phyloP scores from a whole-genome alignment of 345 rosid species.

The Cardiospermum halicacabum region DNA sequence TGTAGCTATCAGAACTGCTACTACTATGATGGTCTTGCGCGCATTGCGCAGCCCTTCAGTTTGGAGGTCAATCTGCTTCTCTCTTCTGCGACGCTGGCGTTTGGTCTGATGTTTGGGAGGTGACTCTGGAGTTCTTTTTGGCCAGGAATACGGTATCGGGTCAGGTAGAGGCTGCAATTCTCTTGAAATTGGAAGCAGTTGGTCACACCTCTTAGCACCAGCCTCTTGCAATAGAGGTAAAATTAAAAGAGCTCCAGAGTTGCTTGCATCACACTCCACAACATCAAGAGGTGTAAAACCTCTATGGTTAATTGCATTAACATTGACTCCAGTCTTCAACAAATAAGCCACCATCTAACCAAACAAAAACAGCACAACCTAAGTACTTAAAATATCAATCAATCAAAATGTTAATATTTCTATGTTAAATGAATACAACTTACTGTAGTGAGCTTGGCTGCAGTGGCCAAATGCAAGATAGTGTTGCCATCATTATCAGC shows the following conservation, averaged over 20 bases:
- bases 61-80: conserved; percentile 37
- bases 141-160: background rate
- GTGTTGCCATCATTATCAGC: conserved; percentile 48
- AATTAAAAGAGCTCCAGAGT: conserved; percentile 33
- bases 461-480: conserved; percentile 48
- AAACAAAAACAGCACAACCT: background rate
- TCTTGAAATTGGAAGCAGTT: conserved; percentile 31
- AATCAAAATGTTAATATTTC: background rate
- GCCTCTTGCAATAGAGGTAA: conserved; percentile 36
- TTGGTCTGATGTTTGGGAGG: conserved; percentile 5
- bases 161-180: conserved; percentile 18
- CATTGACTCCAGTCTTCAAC: conserved; percentile 31
- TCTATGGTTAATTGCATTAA: conserved; percentile 38
- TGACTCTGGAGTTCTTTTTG: conserved; percentile 10
- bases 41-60: conserved; percentile 58
- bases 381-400: background rate
- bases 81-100: conserved; percentile 20
- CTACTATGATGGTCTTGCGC: conserved; percentile 49
- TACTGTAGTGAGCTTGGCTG: conserved; percentile 35
- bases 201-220: conserved; percentile 38
- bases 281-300: conserved; percentile 44
- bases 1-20: conserved; percentile 60
- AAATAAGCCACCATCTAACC: conserved; percentile 33
- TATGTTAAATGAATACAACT: background rate
- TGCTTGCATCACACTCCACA: conserved; percentile 31